phyloP scores from a whole-genome alignment of 176 grass and related monocot species.

The Paspalum notatum region DNA sequence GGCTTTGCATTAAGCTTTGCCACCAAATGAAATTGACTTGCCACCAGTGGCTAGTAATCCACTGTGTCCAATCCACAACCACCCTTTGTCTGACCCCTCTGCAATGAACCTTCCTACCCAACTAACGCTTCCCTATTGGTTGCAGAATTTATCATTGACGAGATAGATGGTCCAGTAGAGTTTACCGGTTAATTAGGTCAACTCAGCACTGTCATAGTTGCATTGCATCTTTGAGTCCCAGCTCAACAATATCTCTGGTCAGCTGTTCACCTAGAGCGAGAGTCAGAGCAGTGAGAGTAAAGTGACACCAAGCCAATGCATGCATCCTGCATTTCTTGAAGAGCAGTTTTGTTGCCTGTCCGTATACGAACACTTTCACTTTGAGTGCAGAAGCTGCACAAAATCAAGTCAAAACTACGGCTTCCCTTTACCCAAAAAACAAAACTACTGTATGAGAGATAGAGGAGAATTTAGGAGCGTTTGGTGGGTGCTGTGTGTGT shows the following conservation, averaged over 20 bases:
- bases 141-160: neutral
- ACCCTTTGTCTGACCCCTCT: neutral
- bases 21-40: constrained; percentile 59
- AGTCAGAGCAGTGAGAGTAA: constrained; percentile 4
- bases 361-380: constrained; percentile 9
- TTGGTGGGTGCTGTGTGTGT: constrained; percentile 18
- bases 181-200: constrained; percentile 38
- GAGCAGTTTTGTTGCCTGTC: neutral
- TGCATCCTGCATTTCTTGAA: constrained; percentile 13
- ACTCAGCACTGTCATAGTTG: neutral
- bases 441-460: neutral
- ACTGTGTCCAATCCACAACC: neutral
- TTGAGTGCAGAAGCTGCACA: constrained; percentile 39
- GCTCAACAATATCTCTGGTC: constrained; percentile 34
- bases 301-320: constrained; percentile 35
- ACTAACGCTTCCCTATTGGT: constrained; percentile 13
- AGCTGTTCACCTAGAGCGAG: neutral
- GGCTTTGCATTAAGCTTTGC: constrained; percentile 37
- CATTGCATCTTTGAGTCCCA: constrained; percentile 40
- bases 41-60: constrained; percentile 45
- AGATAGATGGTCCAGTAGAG: constrained; percentile 6
- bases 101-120: constrained; percentile 33
- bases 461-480: neutral
- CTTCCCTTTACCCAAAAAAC: neutral
- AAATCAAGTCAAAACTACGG: neutral